Evolutionary conservation across 495 filamentous ascomycete genomes (phyloP).

Genomic region (Evansstolkia leycettana): DNA sequence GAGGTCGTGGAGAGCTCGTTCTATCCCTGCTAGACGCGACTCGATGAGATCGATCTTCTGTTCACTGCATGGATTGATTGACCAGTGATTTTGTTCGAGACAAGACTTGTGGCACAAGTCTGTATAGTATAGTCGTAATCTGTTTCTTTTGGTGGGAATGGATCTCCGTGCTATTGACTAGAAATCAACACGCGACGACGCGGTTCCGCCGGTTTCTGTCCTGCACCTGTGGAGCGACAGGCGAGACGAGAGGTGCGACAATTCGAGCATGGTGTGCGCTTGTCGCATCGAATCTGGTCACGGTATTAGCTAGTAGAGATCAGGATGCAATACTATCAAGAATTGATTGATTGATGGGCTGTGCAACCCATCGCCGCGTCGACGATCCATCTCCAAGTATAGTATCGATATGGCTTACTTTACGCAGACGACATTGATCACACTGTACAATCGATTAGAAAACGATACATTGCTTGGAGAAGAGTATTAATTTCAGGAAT

Average conservation of each 20-base stretch:
- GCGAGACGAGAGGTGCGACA: constrained; percentile 30
- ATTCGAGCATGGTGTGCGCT: constrained; percentile 33
- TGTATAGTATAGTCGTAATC: too few species aligned
- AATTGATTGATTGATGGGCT: too few species aligned
- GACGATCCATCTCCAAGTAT: too few species aligned
- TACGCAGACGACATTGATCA: constrained; percentile 38
- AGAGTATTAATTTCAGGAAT: too few species aligned
- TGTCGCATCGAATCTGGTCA: constrained; percentile 32
- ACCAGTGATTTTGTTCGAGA: neutral
- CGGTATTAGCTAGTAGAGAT: neutral
- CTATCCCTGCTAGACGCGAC: constrained; percentile 47
- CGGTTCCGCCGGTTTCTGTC: constrained; percentile 44
- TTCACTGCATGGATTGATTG: constrained; percentile 31
- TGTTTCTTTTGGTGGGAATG: too few species aligned
- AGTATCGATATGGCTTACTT: constrained; percentile 17
- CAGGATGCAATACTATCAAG: too few species aligned
- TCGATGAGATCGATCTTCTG: constrained; percentile 58
- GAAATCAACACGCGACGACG: constrained; percentile 55
- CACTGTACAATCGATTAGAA: constrained; percentile 18
- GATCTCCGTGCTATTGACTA: constrained; percentile 51
- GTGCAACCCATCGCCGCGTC: too few species aligned
- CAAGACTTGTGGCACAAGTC: too few species aligned
- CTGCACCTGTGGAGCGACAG: constrained; percentile 47
- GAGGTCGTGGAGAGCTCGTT: constrained; percentile 32
- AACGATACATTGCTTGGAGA: constrained; percentile 1